Percentiles rank a stretch among this genome's conserved stretches.
phyloP scores from a whole-genome alignment of 352 stramenopile genomes.

The Phytophthora brassicae region DNA sequence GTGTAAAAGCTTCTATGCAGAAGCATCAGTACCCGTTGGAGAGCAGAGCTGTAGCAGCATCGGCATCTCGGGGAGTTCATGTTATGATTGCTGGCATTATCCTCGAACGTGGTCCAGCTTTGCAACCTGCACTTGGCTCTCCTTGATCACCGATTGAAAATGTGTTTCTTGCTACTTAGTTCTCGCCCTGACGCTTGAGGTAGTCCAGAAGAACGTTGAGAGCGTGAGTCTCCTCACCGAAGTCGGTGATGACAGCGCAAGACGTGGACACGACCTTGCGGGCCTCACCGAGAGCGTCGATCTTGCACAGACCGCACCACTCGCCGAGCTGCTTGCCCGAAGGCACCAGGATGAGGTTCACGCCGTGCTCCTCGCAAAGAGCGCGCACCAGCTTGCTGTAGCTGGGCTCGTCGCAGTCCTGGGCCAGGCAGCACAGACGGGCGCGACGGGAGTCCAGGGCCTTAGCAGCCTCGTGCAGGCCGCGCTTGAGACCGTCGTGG shows the following conservation, averaged over 20 bases:
- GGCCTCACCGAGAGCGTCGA: conserved; percentile 96
- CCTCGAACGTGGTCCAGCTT: conserved; percentile 1
- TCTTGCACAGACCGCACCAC: conserved; percentile 99
- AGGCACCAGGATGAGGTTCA: conserved; percentile 93
- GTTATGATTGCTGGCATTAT: conserved; percentile 30
- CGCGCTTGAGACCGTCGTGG: conserved; percentile 98
- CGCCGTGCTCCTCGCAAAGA: conserved; percentile 92
- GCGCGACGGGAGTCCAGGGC: conserved; percentile 97
- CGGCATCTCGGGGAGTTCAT: conserved; percentile 20
- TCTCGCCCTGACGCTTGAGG: conserved; percentile 95
- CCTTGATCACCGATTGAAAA: conserved; percentile 17
- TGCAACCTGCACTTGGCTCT: conserved; percentile 29
- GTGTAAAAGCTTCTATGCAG: conserved; percentile 48
- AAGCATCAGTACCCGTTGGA: conserved; percentile 34
- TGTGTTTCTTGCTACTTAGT: conserved; percentile 52
- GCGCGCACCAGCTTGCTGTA: conserved; percentile 99
- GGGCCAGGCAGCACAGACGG: conserved; percentile 98
- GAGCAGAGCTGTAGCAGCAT: conserved; percentile 24
- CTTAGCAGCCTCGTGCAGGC: conserved; percentile 99
- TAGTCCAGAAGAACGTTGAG: conserved; percentile 98
- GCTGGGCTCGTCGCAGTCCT: conserved; percentile 99
- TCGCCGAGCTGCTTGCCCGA: conserved; percentile 98
- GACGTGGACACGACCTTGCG: conserved; percentile 99
- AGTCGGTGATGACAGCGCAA: conserved; percentile 99
- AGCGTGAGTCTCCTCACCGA: conserved; percentile 98